These are phyloP conservation scores for Lolium multiflorum DNA, from an alignment of 176 grass and related monocot genomes.

Conservation along the genomic window DNA sequence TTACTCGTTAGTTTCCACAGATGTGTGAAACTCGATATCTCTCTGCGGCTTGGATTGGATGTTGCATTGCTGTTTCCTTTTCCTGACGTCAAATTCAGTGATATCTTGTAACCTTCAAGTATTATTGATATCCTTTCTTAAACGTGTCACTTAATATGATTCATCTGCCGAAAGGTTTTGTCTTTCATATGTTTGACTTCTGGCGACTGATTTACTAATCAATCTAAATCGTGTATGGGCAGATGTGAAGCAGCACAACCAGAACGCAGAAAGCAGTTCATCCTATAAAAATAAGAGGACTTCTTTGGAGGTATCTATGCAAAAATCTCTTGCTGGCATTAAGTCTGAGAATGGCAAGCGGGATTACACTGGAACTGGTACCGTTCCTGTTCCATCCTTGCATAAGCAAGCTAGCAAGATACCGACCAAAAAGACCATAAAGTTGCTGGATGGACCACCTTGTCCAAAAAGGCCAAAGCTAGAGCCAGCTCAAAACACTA, in stretches of 20 bases:
- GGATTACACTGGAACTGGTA: slow-evolving; percentile 59
- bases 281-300: slow-evolving; percentile 58
- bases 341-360: slow-evolving; percentile 64
- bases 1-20: neutral
- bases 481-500: slow-evolving; percentile 56
- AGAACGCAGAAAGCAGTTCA: slow-evolving; percentile 61
- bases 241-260: slow-evolving; percentile 69
- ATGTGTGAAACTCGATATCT: neutral
- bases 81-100: neutral
- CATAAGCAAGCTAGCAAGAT: slow-evolving; percentile 67
- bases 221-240: slow-evolving; percentile 29
- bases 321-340: slow-evolving; percentile 60
- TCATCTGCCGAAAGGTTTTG: neutral
- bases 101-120: slow-evolving; percentile 5
- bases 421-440: slow-evolving; percentile 70
- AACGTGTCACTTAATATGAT: neutral
- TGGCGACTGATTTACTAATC: slow-evolving; percentile 27
- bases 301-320: slow-evolving; percentile 48
- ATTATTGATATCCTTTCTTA: slow-evolving; percentile 10
- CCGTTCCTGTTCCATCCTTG: slow-evolving; percentile 54
- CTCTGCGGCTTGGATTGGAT: slow-evolving; percentile 25
- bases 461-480: slow-evolving; percentile 82
- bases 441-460: slow-evolving; percentile 63
- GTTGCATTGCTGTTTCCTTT: slow-evolving; percentile 19
- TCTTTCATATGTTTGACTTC: slow-evolving; percentile 21